Percentiles rank a stretch among this genome's conserved stretches.
Conservation (phyloP, 2,329 filamentous ascomycete genomes). For the Fusarium chuoi region DNA sequence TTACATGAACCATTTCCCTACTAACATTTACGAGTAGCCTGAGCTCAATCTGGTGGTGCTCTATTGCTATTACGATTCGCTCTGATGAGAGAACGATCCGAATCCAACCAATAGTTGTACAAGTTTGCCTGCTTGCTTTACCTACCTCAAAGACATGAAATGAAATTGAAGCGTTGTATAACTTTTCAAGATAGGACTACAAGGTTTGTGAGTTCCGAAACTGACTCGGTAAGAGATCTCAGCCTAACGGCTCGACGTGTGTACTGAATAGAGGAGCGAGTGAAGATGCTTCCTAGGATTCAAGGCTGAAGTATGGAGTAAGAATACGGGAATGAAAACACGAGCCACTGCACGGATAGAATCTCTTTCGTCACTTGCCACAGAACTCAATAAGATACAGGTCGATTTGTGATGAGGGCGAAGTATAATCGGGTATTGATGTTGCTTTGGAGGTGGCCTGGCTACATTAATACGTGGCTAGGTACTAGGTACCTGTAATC, state of each 20-base stretch:
- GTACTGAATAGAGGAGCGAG: conserved; percentile 1
- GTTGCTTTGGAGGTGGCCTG: background rate
- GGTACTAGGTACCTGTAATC: too few relatives aligned
- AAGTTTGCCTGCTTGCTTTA: background rate
- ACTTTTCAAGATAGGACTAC: background rate
- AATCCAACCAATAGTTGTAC: background rate
- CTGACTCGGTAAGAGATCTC: background rate
- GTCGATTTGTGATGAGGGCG: background rate
- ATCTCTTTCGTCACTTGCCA: background rate
- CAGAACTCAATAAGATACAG: background rate
- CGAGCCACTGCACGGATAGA: background rate
- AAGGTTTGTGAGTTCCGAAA: background rate
- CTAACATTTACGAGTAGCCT: background rate
- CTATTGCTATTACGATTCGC: background rate
- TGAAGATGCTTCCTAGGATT: conserved; percentile 7
- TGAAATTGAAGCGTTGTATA: too few relatives aligned
- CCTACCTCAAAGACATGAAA: background rate
- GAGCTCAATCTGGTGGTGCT: background rate
- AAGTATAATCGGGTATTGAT: conserved; percentile 8
- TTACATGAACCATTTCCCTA: background rate
- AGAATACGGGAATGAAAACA: conserved; percentile 27
- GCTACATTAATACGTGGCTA: conserved; percentile 2
- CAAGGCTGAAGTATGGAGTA: conserved; percentile 14
- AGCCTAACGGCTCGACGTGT: background rate
- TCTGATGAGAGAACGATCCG: background rate